phyloP scores from a whole-genome alignment of 352 stramenopile genomes.

The Globisporangium perplexum region DNA sequence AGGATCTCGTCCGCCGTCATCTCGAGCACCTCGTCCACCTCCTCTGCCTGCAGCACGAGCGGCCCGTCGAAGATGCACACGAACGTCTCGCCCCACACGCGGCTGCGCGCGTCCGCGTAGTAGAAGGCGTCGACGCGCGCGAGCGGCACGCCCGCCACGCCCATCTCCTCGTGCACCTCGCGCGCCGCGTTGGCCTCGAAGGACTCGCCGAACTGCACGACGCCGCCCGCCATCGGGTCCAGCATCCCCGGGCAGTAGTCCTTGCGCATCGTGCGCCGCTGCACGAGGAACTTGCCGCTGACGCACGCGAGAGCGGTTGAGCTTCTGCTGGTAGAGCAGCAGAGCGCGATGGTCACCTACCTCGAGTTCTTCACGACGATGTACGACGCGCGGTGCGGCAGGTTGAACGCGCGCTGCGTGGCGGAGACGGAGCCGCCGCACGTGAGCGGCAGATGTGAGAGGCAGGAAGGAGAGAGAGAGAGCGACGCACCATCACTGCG shows the following conservation, averaged over 20 bases:
- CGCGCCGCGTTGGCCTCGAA: slow-evolving; percentile 61
- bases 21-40: slow-evolving; percentile 73
- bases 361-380: slow-evolving; percentile 81
- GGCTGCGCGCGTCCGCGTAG: slow-evolving; percentile 50
- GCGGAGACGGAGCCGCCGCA: no score
- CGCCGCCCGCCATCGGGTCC: slow-evolving; percentile 78
- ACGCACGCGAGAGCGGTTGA: not conserved
- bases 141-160: slow-evolving; percentile 54
- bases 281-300: slow-evolving; percentile 79
- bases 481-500: slow-evolving; percentile 57
- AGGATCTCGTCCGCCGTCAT: slow-evolving; percentile 76
- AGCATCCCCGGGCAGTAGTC: slow-evolving; percentile 85
- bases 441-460: not conserved
- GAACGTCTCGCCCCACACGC: slow-evolving; percentile 76
- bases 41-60: slow-evolving; percentile 59
- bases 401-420: slow-evolving; percentile 58
- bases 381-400: slow-evolving; percentile 82
- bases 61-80: slow-evolving; percentile 69
- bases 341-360: slow-evolving; percentile 23
- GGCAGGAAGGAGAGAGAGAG: not conserved
- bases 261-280: slow-evolving; percentile 84
- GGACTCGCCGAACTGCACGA: slow-evolving; percentile 72
- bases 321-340: not conserved
- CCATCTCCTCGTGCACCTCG: slow-evolving; percentile 84
- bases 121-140: slow-evolving; percentile 55